phyloP scores from a whole-genome alignment of 139 green algal species.

The Coelastrella sp. region DNA sequence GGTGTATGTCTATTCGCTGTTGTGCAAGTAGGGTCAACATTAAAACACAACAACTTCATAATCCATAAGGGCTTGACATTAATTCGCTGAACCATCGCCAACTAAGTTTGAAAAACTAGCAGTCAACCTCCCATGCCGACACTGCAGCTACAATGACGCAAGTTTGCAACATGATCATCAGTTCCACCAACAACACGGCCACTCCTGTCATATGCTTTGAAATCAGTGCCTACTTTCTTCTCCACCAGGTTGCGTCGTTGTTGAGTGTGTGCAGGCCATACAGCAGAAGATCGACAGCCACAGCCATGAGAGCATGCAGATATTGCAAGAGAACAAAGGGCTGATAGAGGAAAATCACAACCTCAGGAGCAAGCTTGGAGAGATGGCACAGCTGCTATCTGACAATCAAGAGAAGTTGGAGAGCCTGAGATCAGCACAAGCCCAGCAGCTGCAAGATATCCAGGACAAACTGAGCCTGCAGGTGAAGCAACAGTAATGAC shows the following conservation, averaged over 20 bases:
- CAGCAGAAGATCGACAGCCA: constrained; percentile 2
- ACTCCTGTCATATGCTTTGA: not conserved
- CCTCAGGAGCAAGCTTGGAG: not conserved
- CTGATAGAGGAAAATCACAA: not conserved
- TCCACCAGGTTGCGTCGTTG: too few relatives aligned
- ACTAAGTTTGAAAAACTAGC: too few relatives aligned
- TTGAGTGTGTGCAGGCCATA: not conserved
- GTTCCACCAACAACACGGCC: not conserved
- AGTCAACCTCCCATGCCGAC: too few relatives aligned
- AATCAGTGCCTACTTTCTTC: not conserved
- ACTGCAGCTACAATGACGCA: too few relatives aligned
- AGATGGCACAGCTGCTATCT: not conserved
- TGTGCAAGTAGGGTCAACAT: too few relatives aligned
- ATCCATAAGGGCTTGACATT: too few relatives aligned
- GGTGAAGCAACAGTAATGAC: too few relatives aligned
- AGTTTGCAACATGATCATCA: too few relatives aligned
- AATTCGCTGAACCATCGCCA: too few relatives aligned
- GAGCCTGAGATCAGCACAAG: not conserved
- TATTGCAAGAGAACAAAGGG: not conserved
- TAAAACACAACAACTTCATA: too few relatives aligned
- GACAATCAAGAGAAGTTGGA: not conserved
- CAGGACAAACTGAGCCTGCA: constrained; percentile 2
- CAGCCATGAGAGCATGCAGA: not conserved
- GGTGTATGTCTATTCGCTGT: too few relatives aligned
- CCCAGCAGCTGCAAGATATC: constrained; percentile 25